A percentile compares a stretch with the other conserved stretches of the same genome.
phyloP scores from a whole-genome alignment of 1,284 basidiomycete genomes.

The Ganoderma lingzhi region DNA sequence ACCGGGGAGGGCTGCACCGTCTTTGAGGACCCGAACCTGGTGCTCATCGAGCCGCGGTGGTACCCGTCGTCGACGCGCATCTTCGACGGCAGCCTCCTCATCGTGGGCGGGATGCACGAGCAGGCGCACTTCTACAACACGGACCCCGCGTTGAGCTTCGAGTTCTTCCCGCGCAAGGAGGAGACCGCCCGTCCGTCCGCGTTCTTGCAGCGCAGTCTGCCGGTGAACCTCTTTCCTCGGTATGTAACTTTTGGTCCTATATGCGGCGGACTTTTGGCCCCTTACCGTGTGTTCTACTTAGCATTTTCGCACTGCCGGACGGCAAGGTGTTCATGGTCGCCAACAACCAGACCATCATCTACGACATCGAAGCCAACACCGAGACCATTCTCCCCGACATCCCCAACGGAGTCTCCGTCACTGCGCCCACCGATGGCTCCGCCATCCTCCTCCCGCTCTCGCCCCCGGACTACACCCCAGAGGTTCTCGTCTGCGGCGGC shows the following conservation, averaged over 20 bases:
- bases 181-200: conserved; percentile 51
- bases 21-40: conserved; percentile 48
- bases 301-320: conserved; percentile 39
- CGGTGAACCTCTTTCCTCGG: conserved; percentile 36
- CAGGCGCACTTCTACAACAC: conserved; percentile 47
- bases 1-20: conserved; percentile 46
- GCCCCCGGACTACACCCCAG: conserved; percentile 51
- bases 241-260: conserved; percentile 8
- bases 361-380: conserved; percentile 38
- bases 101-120: conserved; percentile 50
- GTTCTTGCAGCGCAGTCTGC: conserved; percentile 47
- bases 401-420: conserved; percentile 53
- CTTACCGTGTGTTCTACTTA: background rate
- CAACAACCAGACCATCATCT: conserved; percentile 46
- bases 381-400: conserved; percentile 51
- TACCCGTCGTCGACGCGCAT: conserved; percentile 51
- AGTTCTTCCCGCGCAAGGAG: conserved; percentile 62
- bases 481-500: conserved; percentile 59
- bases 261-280: background rate
- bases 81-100: conserved; percentile 50
- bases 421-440: conserved; percentile 53
- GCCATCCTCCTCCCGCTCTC: conserved; percentile 56
- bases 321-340: conserved; percentile 54
- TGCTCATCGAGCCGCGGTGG: conserved; percentile 47
- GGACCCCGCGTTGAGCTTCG: conserved; percentile 54